Percentiles rank a stretch among this genome's conserved stretches.
Evolutionary conservation across 2,329 filamentous ascomycete genomes (phyloP).

Genomic region (Colletotrichum brevisporum): DNA sequence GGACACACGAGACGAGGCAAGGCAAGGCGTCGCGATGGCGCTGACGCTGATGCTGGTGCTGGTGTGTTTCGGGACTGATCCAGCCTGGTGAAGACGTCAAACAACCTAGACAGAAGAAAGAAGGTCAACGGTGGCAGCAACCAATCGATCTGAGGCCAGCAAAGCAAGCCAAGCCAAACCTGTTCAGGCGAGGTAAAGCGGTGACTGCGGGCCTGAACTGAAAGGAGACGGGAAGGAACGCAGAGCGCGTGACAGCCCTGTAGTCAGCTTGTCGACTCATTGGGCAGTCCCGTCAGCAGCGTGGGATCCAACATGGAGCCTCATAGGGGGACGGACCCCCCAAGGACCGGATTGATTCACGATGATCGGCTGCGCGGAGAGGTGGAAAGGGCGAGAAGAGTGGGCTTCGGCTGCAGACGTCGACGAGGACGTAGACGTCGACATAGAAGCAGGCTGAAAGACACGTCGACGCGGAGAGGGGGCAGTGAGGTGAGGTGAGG

Average conservation of each 20-base stretch:
- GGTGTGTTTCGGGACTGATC: background rate
- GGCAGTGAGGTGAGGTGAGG: too few relatives aligned
- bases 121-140: background rate
- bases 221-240: background rate
- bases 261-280: background rate
- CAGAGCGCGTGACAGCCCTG: constrained; percentile 26
- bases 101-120: too few relatives aligned
- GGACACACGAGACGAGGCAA: constrained; percentile 2
- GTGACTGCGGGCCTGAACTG: constrained; percentile 14
- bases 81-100: background rate
- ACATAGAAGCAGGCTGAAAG: too few relatives aligned
- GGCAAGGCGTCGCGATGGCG: too few relatives aligned
- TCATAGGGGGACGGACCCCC: too few relatives aligned
- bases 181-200: constrained; percentile 25
- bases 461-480: too few relatives aligned
- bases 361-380: too few relatives aligned
- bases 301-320: constrained; percentile 24
- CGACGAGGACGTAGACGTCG: too few relatives aligned
- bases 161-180: constrained; percentile 3
- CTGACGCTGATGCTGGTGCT: too few relatives aligned
- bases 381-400: too few relatives aligned
- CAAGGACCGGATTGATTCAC: too few relatives aligned
- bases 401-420: too few relatives aligned
- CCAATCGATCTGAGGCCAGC: constrained; percentile 11
- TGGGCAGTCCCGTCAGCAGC: constrained; percentile 3